Base-by-base conservation (phyloP, 129 eudicot species). In the Erigeron canadensis region DNA sequence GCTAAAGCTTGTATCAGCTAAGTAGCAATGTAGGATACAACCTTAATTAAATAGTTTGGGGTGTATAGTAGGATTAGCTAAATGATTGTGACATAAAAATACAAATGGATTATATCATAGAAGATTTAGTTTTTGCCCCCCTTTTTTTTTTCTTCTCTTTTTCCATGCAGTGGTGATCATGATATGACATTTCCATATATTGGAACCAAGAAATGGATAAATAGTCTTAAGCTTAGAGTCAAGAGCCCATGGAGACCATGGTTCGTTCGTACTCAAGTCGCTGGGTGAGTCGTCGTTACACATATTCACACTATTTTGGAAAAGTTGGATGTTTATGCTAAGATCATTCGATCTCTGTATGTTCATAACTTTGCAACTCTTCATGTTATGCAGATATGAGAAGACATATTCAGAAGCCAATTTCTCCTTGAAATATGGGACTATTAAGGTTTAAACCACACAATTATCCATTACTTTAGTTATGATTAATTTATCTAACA, bases 171-270 rank as follows among this genome's bases (percentile, higher is more conserved):
- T 60, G 75, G 75, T 67, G 84, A 80, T 70, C 81, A 67, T 39
- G 75, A 72, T 46, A 56, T 79, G 65, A 73, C 50, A 13, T 61
- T 79, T 59, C 83, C 83, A 2, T 79, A 79, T 15, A 12, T 79
- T 21, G 79, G 79, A 44, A 67, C 69, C 39, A 38, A 12, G 70
- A 62, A 62, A 56, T 75, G 77, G 80, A 75, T 75, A 56, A 65
- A 55, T 7, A 63, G 38, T 75, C 80, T 80, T 42, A 65, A 75
- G n/a, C 63, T 82, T 55, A 67, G 16, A 53, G 62, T 43, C 19
- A 40, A 62, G 10, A 67, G 23, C 17, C 12, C 58, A n/a, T 82
- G 86, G 80, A 69, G 77, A 39, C 82, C 86, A 56, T 82, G 86
- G 86, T 78, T 77, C 21, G 53, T 82, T 62, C 73, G 60, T 56